Percentiles rank a stretch among this genome's conserved stretches.
Conservation (phyloP, 129 eudicot species). For the Flaveria ramosissima region DNA sequence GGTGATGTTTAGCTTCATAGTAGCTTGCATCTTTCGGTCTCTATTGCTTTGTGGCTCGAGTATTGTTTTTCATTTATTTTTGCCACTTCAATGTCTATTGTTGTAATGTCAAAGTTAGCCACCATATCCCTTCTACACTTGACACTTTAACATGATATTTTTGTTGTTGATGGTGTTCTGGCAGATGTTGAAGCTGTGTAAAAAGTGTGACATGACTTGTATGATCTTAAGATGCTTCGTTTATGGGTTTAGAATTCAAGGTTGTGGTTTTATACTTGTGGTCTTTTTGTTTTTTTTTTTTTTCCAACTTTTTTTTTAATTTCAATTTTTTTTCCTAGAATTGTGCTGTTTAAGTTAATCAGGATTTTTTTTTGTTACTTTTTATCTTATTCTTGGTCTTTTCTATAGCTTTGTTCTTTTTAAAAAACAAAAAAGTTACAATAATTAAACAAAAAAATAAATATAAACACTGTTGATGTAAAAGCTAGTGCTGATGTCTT, state of each 20-base stretch:
- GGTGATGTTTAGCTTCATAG: not conserved
- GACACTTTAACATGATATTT: not conserved
- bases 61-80: slow-evolving; percentile 10
- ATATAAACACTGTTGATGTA: too few species aligned
- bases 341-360: too few species aligned
- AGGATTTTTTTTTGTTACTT: too few species aligned
- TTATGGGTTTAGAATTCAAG: not conserved
- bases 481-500: too few species aligned
- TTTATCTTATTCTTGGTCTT: too few species aligned
- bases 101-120: slow-evolving; percentile 29
- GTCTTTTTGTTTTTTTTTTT: too few species aligned
- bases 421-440: too few species aligned
- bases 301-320: too few species aligned
- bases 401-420: too few species aligned
- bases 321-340: too few species aligned
- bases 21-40: slow-evolving; percentile 15
- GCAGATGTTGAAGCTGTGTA: slow-evolving; percentile 7
- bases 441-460: too few species aligned
- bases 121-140: not conserved
- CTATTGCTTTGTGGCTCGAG: slow-evolving; percentile 18
- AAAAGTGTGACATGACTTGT: slow-evolving; percentile 4
- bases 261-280: too few species aligned
- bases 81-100: slow-evolving; percentile 23
- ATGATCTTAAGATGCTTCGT: not conserved
- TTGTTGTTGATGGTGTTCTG: slow-evolving; percentile 1